These are phyloP conservation scores for Dactylellina sp. DNA, from an alignment of 2,329 filamentous ascomycete species.

Conservation along the genomic window DNA sequence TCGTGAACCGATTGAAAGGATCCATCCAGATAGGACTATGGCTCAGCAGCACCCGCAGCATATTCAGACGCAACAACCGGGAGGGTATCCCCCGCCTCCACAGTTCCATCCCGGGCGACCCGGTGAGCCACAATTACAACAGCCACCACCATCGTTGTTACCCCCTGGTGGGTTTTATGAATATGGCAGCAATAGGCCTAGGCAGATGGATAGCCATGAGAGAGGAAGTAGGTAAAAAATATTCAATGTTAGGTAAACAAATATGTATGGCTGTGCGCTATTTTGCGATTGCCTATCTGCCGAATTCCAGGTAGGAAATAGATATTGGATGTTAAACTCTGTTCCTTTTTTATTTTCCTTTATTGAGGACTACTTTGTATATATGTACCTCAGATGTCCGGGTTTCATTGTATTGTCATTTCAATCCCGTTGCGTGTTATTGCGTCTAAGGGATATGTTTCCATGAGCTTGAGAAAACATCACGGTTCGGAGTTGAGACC, in stretches of 20 bases:
- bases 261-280: too few relatives aligned
- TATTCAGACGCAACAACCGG: constrained; percentile 44
- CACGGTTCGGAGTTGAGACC: constrained; percentile 7
- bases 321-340: too few relatives aligned
- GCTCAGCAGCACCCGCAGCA: constrained; percentile 48
- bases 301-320: too few relatives aligned
- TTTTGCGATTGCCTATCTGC: too few relatives aligned
- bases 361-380: not conserved
- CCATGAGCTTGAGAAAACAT: constrained; percentile 7
- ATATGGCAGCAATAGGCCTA: constrained; percentile 24
- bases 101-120: constrained; percentile 42
- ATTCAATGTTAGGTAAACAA: too few relatives aligned
- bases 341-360: too few relatives aligned
- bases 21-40: constrained; percentile 52
- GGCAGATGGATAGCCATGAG: constrained; percentile 55
- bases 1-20: constrained; percentile 44
- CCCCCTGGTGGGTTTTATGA: constrained; percentile 32
- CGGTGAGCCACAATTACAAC: constrained; percentile 27
- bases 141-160: constrained; percentile 26
- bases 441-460: too few relatives aligned
- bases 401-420: too few relatives aligned
- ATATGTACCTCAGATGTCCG: not conserved
- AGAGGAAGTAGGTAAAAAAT: constrained; percentile 29
- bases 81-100: constrained; percentile 44
- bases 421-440: too few relatives aligned